phyloP scores from a whole-genome alignment of 176 grass and related monocot genomes.

The Oryza longistaminata region DNA sequence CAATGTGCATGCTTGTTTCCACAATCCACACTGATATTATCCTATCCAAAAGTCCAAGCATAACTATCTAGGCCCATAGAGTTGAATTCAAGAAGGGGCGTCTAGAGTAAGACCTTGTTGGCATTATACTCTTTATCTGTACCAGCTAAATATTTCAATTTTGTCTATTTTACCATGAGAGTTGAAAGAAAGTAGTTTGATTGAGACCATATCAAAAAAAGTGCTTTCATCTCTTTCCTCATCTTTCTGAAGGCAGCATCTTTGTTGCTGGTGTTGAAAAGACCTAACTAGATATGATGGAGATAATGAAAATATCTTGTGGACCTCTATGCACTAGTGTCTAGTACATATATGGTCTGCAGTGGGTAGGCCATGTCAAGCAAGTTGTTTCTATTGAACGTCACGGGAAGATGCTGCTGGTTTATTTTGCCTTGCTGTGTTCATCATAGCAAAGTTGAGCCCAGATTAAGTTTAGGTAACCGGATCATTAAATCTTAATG shows the following conservation, averaged over 20 bases:
- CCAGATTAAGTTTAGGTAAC: background rate
- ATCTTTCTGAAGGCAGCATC: background rate
- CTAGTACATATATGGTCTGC: background rate
- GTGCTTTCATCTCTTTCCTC: background rate
- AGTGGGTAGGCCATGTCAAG: background rate
- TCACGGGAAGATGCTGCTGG: background rate
- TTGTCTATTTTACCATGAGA: background rate
- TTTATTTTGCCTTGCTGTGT: background rate
- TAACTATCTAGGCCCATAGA: background rate
- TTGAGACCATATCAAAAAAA: background rate
- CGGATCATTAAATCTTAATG: background rate
- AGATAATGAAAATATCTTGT: background rate
- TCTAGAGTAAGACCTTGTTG: background rate
- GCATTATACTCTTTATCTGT: background rate
- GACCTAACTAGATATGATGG: background rate
- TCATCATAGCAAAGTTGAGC: background rate
- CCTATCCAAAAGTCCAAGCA: background rate
- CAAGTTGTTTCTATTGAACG: background rate
- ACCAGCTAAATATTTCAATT: background rate
- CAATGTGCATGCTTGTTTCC: background rate
- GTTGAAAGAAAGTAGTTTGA: conserved; percentile 28
- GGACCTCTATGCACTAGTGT: background rate
- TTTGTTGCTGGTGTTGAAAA: background rate
- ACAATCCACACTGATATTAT: background rate
- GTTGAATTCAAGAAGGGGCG: background rate